Base-by-base conservation (phyloP, 768 basidiomycete genomes). In the Russula earlei region DNA sequence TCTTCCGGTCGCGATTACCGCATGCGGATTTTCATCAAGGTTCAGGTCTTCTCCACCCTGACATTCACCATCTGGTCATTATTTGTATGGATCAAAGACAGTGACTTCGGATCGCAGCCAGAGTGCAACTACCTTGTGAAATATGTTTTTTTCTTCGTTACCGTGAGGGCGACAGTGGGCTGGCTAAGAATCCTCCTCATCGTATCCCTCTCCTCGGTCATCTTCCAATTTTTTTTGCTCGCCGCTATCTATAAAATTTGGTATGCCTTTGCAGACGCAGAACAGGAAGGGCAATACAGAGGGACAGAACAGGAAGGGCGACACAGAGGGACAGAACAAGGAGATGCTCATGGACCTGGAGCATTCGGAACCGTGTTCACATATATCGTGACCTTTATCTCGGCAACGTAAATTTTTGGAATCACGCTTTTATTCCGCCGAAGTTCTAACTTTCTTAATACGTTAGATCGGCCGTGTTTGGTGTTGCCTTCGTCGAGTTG, bases 81-180 rank as follows among this genome's bases (percentile, higher is more conserved):
- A n/a, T 52, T 17, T 7, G 56, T 57, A 7, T 52, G 50, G 56
- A 31, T 41, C 25, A 34, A 57, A n/a, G 33, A 29, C 15, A 15
- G 19, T 3, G 11, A 36, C 15, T 57, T 57, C 25, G 56, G 56
- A 9, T 41, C 56, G 19, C 51, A 48, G 38, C 31, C 45, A 20
- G 38, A 40, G 0, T 57, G 56, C 24, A 41, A 52, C n/a, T 29
- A 46, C 37, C 44, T 57, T n/a, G 37, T 57, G 5, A 40, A 52
- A 47, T 52, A 47, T 22, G 44, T 40, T 27, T 3, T 56, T 11
- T 11, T 45, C 15, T 45, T 38, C 40, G 27, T 6, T 9, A n/a
- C 45, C 22, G 24, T 52, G 15, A 20, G 9, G 2, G 50, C 44
- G 2, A 52, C 43, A 1, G 20, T 17, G 19, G 45, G 20, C 0